A percentile compares a stretch with the other conserved stretches of the same genome.
Conservation (phyloP, 2,329 filamentous ascomycete species). For the Exophiala oligosperma region DNA sequence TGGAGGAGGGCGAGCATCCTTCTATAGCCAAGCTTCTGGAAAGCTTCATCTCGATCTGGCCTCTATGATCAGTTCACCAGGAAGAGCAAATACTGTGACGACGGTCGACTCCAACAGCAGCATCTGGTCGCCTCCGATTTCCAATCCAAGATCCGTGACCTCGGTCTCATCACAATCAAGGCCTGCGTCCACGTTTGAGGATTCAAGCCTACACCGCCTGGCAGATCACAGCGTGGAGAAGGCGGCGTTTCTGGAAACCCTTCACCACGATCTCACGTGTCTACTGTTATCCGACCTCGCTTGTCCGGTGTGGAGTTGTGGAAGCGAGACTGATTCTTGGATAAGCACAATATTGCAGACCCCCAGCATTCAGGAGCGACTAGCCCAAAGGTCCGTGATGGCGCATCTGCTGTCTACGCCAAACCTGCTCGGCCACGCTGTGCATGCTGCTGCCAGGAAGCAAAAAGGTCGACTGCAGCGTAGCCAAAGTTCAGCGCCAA, state of each 20-base stretch:
- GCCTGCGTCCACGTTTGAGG: constrained; percentile 32
- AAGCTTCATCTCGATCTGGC: constrained; percentile 62
- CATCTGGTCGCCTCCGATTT: constrained; percentile 82
- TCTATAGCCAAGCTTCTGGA: constrained; percentile 69
- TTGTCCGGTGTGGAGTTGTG: constrained; percentile 78
- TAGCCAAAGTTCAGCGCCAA: constrained; percentile 14
- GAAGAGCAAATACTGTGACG: constrained; percentile 66
- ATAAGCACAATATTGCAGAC: constrained; percentile 64
- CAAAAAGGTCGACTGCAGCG: constrained; percentile 4
- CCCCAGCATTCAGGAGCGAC: constrained; percentile 55
- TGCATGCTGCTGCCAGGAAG: background rate
- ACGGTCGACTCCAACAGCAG: constrained; percentile 75
- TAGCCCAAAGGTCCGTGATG: constrained; percentile 31
- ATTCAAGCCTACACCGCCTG: constrained; percentile 10
- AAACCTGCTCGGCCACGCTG: background rate
- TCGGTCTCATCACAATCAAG: constrained; percentile 36
- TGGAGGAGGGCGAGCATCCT: constrained; percentile 51
- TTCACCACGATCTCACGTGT: constrained; percentile 78
- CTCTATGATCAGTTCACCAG: constrained; percentile 57
- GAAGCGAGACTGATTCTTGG: constrained; percentile 91
- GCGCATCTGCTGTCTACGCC: constrained; percentile 34
- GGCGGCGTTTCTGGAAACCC: constrained; percentile 71
- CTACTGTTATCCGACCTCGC: constrained; percentile 87
- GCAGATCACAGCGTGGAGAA: constrained; percentile 69
- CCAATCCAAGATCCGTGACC: constrained; percentile 39